Base-by-base conservation (phyloP, 2,329 filamentous ascomycete species). In the Trichoderma gracile region DNA sequence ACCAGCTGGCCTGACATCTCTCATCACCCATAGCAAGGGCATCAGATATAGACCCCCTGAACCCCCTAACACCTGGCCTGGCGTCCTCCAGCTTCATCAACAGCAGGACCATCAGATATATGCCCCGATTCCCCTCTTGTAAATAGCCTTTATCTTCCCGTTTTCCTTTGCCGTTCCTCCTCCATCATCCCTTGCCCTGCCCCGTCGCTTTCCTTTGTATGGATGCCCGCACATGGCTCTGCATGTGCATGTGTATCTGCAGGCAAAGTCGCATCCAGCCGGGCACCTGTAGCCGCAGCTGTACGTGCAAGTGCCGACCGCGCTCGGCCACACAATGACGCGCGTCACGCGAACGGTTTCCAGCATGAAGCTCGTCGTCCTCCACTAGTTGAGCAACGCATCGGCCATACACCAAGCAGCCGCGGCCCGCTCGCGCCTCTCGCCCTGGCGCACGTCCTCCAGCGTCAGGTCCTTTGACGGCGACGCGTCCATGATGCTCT, bases 401-500 rank as follows among this genome's bases (percentile, higher is more conserved):
- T 82, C 80, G 43, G 79, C 70, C 15, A 73, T 73, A 14, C 73
- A 74, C 82, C 82, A 84, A 3, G 79, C 65, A 45, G 79, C 77
- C 8, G 53, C 70, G 63, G 77, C 75, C 55, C 71, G 69, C 66
- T 70, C 68, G 15, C 56, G 58, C 15, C 67, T 67, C 58, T 68
- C 63, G 17, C 43, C 67, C 52, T 70, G 55, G 55, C n/a, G 63
- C 15, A 67, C 66, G 23, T 54, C 62, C n/a, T 65, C 65, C 33
- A 64, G 67, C 9, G 47, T 33, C 63, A 7, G 27, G 3, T 10
- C n/a, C 40, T 33, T 10, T 9, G 8, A 9, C 21, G 15, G 33
- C 17, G 21, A 14, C 23, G 52, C 12, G 46, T 19, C 42, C 27
- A 47, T 50, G 14, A 33, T 52, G 19, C 45, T 6, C 47, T 42